These are phyloP conservation scores for Sphagnum contortum DNA, from an alignment of 225 moss, liverwort and hornwort species.

Conservation along the genomic window DNA sequence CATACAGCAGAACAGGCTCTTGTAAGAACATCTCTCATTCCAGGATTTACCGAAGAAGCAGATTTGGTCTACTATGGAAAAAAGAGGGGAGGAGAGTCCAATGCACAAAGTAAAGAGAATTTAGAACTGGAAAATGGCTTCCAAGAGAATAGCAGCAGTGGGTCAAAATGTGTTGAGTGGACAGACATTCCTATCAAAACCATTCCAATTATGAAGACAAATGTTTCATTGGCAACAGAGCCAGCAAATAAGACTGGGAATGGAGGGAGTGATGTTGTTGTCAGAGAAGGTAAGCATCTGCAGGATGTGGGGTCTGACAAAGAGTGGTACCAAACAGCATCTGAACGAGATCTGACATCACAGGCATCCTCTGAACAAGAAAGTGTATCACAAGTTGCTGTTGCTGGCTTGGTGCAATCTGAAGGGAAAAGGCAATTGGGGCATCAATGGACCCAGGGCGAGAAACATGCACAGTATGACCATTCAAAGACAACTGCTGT, in stretches of 20 bases:
- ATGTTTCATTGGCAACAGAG: constrained; percentile 21
- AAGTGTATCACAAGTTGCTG: constrained; percentile 5
- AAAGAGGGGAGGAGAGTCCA: constrained; percentile 12
- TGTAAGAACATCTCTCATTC: constrained; percentile 4
- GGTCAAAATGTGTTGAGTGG: constrained; percentile 27
- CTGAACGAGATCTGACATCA: constrained; percentile 12
- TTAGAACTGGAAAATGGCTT: constrained; percentile 11
- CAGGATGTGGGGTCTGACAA: constrained; percentile 4
- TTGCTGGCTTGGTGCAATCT: constrained; percentile 7
- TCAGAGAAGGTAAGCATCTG: constrained; percentile 5
- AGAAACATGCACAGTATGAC: constrained; percentile 22
- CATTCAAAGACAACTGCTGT: constrained; percentile 40
- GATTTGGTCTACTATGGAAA: constrained; percentile 16
- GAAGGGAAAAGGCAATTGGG: constrained; percentile 7
- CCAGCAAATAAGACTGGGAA: constrained; percentile 19
- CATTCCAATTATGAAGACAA: constrained; percentile 27
- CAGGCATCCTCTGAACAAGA: constrained; percentile 7
- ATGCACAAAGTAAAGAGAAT: constrained; percentile 3
- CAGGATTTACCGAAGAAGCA: constrained; percentile 13
- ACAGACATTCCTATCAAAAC: constrained; percentile 33
- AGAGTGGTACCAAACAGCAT: constrained; percentile 10
- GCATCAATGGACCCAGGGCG: constrained; percentile 29
- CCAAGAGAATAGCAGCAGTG: constrained; percentile 7
- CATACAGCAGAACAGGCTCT: constrained; percentile 11
- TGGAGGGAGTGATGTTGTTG: constrained; percentile 6